Conservation (phyloP, 2,329 filamentous ascomycete genomes). For the Geosmithia morbida region DNA sequence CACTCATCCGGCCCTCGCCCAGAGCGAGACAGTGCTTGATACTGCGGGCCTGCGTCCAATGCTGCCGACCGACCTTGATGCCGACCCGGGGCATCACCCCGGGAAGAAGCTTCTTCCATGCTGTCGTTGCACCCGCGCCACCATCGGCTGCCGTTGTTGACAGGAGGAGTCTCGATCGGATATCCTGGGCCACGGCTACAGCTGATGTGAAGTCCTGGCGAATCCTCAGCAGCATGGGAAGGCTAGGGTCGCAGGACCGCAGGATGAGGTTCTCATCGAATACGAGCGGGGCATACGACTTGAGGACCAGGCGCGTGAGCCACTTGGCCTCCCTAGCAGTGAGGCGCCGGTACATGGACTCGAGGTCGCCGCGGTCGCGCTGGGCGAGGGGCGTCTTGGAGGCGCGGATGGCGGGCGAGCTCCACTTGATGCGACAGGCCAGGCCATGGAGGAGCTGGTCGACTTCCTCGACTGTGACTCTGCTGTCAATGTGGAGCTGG, state of each 20-base stretch:
- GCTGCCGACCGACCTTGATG: conserved; percentile 48
- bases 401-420: conserved; percentile 44
- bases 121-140: background rate
- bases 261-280: conserved; percentile 44
- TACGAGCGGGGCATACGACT: conserved; percentile 54
- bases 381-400: conserved; percentile 8
- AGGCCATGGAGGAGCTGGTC: conserved; percentile 50
- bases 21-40: conserved; percentile 64
- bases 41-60: conserved; percentile 51
- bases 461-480: conserved; percentile 57
- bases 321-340: conserved; percentile 67
- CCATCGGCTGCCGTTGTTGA: conserved; percentile 2
- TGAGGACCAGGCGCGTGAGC: conserved; percentile 69
- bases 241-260: conserved; percentile 48
- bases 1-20: conserved; percentile 46
- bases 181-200: conserved; percentile 32
- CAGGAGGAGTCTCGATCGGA: conserved; percentile 8
- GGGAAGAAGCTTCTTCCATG: conserved; percentile 8
- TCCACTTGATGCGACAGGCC: conserved; percentile 57
- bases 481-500: conserved; percentile 11
- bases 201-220: conserved; percentile 53
- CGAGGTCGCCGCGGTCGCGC: conserved; percentile 24
- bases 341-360: conserved; percentile 42
- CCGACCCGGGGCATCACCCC: conserved; percentile 38
- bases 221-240: conserved; percentile 57